Evolutionary conservation across 495 filamentous ascomycete genomes (phyloP).

Genomic region (Neurospora tetrasperma): DNA sequence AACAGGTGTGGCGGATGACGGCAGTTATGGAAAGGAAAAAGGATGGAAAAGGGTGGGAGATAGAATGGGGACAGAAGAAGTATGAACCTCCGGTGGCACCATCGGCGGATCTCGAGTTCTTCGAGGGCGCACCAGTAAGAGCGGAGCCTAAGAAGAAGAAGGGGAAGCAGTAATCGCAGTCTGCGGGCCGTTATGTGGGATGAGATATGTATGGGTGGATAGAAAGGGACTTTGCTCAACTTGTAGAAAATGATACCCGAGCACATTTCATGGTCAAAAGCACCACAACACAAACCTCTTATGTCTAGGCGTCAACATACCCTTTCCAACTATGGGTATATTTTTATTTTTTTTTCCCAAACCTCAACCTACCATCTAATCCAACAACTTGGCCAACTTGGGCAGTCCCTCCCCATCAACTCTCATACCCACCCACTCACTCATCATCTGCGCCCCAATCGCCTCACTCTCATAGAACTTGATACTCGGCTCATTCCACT

Average conservation of each 20-base stretch:
- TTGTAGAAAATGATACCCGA: not conserved
- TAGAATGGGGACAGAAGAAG: constrained; percentile 26
- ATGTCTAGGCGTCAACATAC: not conserved
- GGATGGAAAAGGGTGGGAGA: constrained; percentile 8
- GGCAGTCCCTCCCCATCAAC: constrained; percentile 63
- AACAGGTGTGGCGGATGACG: constrained; percentile 24
- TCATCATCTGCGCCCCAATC: constrained; percentile 71
- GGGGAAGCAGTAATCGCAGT: not conserved
- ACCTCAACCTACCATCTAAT: constrained; percentile 9
- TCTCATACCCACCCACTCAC: constrained; percentile 87
- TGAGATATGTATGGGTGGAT: not conserved
- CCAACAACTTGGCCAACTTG: constrained; percentile 44
- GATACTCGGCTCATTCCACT: constrained; percentile 83
- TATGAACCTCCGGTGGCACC: constrained; percentile 8
- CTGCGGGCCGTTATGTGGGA: not conserved
- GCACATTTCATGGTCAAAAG: not conserved
- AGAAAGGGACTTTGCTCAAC: not conserved
- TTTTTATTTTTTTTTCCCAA: no score
- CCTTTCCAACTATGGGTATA: not conserved
- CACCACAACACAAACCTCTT: not conserved
- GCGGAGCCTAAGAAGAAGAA: not conserved
- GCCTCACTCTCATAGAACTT: constrained; percentile 61
- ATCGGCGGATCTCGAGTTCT: constrained; percentile 16
- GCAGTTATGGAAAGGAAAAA: constrained; percentile 21
- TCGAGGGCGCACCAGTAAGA: constrained; percentile 11